Conservation (phyloP, 2,329 filamentous ascomycete species). For the Trichoderma harzianum region DNA sequence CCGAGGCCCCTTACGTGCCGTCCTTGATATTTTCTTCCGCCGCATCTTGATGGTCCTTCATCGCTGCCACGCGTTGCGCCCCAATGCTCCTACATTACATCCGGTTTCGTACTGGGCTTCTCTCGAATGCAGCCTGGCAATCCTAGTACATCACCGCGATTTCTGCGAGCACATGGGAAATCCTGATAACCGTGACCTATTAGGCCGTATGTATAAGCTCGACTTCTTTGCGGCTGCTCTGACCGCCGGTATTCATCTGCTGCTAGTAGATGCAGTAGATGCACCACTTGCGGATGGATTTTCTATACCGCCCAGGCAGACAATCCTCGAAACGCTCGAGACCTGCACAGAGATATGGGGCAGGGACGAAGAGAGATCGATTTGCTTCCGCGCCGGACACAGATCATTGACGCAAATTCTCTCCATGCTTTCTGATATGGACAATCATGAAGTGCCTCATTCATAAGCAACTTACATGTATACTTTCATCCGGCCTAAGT, state of each 20-base stretch:
- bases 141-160: slow-evolving; percentile 1
- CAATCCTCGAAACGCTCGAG: not conserved
- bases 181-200: not conserved
- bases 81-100: not conserved
- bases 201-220: not conserved
- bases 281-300: slow-evolving; percentile 1
- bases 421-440: not conserved
- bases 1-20: not conserved
- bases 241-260: not conserved
- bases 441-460: not conserved
- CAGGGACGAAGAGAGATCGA: not conserved
- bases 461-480: not conserved
- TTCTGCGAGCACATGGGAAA: not conserved
- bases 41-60: slow-evolving; percentile 1
- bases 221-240: slow-evolving; percentile 4
- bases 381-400: not conserved
- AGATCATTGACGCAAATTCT: not conserved
- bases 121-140: not conserved
- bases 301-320: not conserved
- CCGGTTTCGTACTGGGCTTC: slow-evolving; percentile 8
- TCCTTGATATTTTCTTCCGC: not conserved
- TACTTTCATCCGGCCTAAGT: not conserved
- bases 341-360: not conserved
- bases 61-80: not conserved
- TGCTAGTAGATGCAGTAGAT: not conserved